Evolutionary conservation across 352 stramenopile species (phyloP), one percentile per base, ranked within the genome.

Genomic region (Phytopythium ostracodes): DNA sequence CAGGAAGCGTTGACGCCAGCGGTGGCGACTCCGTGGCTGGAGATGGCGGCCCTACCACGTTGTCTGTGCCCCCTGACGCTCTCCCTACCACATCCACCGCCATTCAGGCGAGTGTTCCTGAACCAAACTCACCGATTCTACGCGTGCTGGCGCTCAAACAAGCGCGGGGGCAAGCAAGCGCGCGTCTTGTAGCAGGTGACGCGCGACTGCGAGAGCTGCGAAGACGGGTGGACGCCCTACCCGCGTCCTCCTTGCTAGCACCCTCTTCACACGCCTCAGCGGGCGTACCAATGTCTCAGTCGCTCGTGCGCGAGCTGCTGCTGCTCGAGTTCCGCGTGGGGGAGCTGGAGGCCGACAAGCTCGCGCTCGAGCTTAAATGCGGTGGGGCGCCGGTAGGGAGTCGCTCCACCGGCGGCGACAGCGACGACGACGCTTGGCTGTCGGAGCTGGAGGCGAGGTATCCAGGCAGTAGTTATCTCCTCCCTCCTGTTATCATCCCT

Each of bases 271-370:
- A n/a, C 22, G 4, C 31, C 14, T 33, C 18, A 4, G 4, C 3
- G 0, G n/a, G 20, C 18, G 33, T 29, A 0, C 24, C 51, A 4
- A 46, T 44, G 53, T 38, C 53, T 36, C 53, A 86, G 42, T 77
- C 77, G 52, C 59, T 88, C 31, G 66, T 89, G 22, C 71, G 75
- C 0, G 84, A 92, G 27, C 56, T 94, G 15, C 68, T 93, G 42
- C 55, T 90, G 44, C 89, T 91, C 73, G 86, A 94, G 43, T 92
- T 96, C 60, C 89, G 89, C 43, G 87, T 97, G 50, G 91, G 90
- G 8, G 79, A 96, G 46, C 73, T 98, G 15, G 88, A 98, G 65
- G 73, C 96, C 24, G 89, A 98, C 57, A 98, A 98, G 54, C 92
- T 96, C 5, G 53, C 53, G 18, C 35, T 59, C 22, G 53, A 38